phyloP scores from a whole-genome alignment of 768 basidiomycete genomes.

The Sarcomyxa edulis region DNA sequence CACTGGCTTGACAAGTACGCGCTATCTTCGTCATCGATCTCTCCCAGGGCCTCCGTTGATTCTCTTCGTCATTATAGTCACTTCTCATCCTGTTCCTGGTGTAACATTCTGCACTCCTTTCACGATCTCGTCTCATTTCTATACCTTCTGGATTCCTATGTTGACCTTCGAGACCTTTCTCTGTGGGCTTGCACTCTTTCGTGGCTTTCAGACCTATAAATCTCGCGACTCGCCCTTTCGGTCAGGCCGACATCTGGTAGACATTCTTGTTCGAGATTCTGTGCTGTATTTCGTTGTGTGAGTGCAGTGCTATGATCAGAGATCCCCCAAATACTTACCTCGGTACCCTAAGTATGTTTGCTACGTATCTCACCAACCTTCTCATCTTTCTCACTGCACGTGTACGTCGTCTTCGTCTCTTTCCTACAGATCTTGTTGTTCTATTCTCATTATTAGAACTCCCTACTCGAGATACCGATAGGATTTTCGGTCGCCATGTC shows the following conservation, averaged over 20 bases:
- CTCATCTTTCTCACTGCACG: conserved; percentile 33
- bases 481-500: conserved; percentile 56
- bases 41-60: too few relatives aligned
- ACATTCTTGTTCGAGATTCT: conserved; percentile 51
- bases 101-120: conserved; percentile 38
- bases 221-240: conserved; percentile 29
- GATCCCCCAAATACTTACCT: too few relatives aligned
- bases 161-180: conserved; percentile 49
- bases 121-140: conserved; percentile 37
- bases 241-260: conserved; percentile 38
- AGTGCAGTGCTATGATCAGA: conserved; percentile 17
- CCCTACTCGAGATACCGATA: conserved; percentile 44
- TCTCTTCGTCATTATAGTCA: conserved; percentile 13
- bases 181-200: conserved; percentile 43
- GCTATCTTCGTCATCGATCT: background rate
- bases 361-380: conserved; percentile 48
- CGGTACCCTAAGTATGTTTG: conserved; percentile 41
- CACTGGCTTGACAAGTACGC: conserved; percentile 32
- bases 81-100: conserved; percentile 11
- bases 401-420: conserved; percentile 18
- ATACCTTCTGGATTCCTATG: conserved; percentile 57
- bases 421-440: conserved; percentile 2
- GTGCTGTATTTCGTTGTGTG: conserved; percentile 54
- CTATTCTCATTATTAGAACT: conserved; percentile 22
- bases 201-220: conserved; percentile 41